phyloP scores from a whole-genome alignment of 495 filamentous ascomycete species.

The Neurospora pannonica region DNA sequence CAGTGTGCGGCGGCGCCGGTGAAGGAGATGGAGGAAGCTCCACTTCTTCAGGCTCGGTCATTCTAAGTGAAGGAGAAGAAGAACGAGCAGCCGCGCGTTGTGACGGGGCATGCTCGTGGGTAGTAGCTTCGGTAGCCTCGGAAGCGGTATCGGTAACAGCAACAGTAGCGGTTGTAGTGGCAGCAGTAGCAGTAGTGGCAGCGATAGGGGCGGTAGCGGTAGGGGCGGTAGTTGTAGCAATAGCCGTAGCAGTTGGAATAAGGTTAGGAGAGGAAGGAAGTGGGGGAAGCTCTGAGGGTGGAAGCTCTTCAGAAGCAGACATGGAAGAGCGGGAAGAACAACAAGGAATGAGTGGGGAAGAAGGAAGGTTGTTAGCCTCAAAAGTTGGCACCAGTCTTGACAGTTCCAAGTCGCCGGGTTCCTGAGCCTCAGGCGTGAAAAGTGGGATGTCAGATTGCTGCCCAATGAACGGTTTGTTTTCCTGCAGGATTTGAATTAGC shows the following conservation, averaged over 20 bases:
- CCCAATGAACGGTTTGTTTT: not conserved
- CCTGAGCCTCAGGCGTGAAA: not conserved
- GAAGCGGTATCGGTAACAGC: not conserved
- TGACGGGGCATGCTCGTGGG: not conserved
- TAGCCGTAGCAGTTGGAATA: not conserved
- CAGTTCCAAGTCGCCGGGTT: not conserved
- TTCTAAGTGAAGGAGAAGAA: not conserved
- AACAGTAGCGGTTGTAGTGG: not conserved
- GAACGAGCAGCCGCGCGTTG: not conserved
- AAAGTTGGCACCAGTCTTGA: not conserved
- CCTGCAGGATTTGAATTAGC: not conserved
- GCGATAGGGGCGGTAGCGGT: not conserved
- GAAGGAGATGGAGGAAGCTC: not conserved
- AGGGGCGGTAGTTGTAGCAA: not conserved
- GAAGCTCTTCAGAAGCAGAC: not conserved
- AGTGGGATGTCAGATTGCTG: not conserved
- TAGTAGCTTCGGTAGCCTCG: not conserved
- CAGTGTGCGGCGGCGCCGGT: not conserved
- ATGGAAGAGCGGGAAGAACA: not conserved
- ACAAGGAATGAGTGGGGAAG: not conserved
- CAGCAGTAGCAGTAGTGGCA: not conserved
- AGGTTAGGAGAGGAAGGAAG: not conserved
- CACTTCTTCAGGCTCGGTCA: not conserved
- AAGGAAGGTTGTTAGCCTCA: not conserved
- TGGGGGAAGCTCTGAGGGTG: not conserved